Evolutionary conservation across 148 eudicot genomes (phyloP), one percentile per base, ranked within the genome.

Genomic region (Camellia lanceoleosa): DNA sequence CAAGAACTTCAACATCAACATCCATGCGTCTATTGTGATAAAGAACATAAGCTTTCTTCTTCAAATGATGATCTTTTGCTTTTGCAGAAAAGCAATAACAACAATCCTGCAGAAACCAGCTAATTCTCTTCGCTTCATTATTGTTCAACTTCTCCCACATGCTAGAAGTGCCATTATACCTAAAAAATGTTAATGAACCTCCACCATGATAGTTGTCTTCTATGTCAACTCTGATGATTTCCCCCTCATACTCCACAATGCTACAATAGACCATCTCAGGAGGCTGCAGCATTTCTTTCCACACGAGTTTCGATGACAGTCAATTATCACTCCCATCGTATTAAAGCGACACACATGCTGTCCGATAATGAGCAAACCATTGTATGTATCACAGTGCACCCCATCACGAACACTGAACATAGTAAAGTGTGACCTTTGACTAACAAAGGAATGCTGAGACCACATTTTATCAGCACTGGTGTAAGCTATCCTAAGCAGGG

Each of bases 11-110:
- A 20, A 61, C 64, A 61, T 61, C 7, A 61, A 61, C 5, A 30
- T 30, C 38, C 38, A 30, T 30, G 38, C 38, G 1, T n/a, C 64
- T 61, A 20, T 7, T 18, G 3, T n/a, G 30, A 61, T 61, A 10
- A n/a, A 61, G 65, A 61, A 61, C 65, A n/a, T 61, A 61, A 61
- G 65, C 65, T 61, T n/a, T 61, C 65, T 61, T 61, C 65, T n/a
- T n/a, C 65, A 61, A 61, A 61, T n/a, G 23, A 61, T 23, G 9
- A 61, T 61, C 65, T 61, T 61, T 61, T 61, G 65, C 65, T n/a
- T 61, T 61, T n/a, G 65, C 23, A 61, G 20, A 61, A 18, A 61
- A 61, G 65, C 65, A 61, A n/a, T 61, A 23, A 23, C 19, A 61
- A 18, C 65, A 7, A 61, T 61, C 1, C 65, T 61, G 65, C 65